Conservation (phyloP, 2,329 filamentous ascomycete species). For the Elsinoe perseae region DNA sequence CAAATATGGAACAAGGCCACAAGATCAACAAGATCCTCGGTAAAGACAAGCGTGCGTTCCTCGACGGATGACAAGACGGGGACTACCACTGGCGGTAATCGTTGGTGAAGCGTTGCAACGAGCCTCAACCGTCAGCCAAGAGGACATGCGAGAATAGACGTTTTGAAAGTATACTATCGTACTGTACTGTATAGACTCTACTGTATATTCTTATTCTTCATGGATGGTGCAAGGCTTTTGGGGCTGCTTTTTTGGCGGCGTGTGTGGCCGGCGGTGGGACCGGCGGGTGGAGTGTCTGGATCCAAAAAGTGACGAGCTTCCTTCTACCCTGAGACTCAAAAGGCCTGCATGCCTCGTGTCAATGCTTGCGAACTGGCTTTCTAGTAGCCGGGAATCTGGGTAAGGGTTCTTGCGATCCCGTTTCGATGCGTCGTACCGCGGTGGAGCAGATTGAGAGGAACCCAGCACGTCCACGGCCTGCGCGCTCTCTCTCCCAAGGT, state of each 20-base stretch:
- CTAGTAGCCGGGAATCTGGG: constrained; percentile 6
- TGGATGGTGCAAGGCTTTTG: neutral
- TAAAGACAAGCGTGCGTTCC: constrained; percentile 1
- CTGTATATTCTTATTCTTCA: neutral
- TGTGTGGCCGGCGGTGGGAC: neutral
- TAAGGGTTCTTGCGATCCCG: constrained; percentile 10
- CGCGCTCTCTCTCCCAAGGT: neutral
- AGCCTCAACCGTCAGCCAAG: neutral
- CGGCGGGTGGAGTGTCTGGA: neutral
- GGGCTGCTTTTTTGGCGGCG: neutral
- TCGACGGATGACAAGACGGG: neutral
- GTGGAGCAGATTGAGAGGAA: constrained; percentile 2
- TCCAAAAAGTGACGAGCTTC: constrained; percentile 10
- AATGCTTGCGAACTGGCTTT: constrained; percentile 6
- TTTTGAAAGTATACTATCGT: neutral
- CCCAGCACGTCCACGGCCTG: neutral
- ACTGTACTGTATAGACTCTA: neutral
- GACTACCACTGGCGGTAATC: neutral
- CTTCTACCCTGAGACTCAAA: no score
- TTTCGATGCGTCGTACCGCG: constrained; percentile 13
- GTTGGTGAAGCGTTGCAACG: neutral
- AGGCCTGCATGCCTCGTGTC: neutral
- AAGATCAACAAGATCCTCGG: constrained; percentile 12
- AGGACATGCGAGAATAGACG: constrained; percentile 3
- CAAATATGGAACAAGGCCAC: constrained; percentile 4